Conservation (phyloP, 1,284 basidiomycete genomes). For the Trichosporon sp. region DNA sequence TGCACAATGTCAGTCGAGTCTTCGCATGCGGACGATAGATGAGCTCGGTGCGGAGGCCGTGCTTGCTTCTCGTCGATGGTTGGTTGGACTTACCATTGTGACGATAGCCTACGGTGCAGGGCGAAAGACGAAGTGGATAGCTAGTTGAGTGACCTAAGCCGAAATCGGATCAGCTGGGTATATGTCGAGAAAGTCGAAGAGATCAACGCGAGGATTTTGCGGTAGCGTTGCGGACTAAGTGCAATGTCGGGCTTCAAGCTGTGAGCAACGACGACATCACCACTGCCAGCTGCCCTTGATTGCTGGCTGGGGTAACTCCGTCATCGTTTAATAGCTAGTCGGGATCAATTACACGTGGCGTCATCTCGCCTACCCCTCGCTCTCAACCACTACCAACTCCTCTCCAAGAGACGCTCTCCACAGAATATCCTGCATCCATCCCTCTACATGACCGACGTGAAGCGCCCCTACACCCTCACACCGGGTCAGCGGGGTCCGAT, state of each 20-base stretch:
- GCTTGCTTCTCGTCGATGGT: not conserved
- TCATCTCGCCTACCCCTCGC: not conserved
- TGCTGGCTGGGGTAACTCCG: constrained; percentile 14
- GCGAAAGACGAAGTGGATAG: not conserved
- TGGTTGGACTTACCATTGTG: constrained; percentile 5
- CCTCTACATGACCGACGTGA: constrained; percentile 15
- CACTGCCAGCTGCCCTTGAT: not conserved
- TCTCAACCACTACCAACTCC: not conserved
- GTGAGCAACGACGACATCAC: constrained; percentile 20
- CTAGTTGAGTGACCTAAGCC: not conserved
- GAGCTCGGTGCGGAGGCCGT: not conserved
- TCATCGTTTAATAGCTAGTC: constrained; percentile 5
- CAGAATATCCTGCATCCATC: not conserved
- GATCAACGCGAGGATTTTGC: not conserved
- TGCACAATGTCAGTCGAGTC: constrained; percentile 49
- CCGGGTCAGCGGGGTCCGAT: constrained; percentile 17
- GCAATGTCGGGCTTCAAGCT: constrained; percentile 10
- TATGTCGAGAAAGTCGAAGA: not conserved
- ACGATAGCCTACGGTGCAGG: constrained; percentile 12
- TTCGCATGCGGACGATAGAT: not conserved
- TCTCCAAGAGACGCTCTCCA: constrained; percentile 3
- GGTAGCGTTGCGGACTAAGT: not conserved
- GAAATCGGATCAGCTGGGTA: not conserved
- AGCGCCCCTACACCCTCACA: constrained; percentile 17
- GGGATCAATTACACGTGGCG: constrained; percentile 18